These are phyloP conservation scores for Phlyctochytrium bullatum DNA, from an alignment of 192 early-diverging fungal genomes.

Conservation along the genomic window DNA sequence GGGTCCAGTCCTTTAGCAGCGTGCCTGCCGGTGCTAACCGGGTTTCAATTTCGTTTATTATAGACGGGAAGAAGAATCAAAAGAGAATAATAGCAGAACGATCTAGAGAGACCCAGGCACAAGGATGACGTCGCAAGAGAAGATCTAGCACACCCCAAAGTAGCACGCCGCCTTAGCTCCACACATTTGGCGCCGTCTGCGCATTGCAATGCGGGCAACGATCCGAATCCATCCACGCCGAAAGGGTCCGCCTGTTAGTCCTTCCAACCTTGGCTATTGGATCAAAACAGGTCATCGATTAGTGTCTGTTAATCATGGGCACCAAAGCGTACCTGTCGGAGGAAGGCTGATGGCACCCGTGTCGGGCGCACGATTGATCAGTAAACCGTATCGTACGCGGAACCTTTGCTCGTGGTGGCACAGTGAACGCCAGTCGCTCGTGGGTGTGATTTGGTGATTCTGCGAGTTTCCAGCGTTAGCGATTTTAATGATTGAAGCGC, in stretches of 20 bases:
- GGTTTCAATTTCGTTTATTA: too few relatives aligned
- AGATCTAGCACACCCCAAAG: too few relatives aligned
- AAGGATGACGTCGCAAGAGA: too few relatives aligned
- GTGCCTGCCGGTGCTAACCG: too few relatives aligned
- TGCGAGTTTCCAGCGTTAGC: not conserved
- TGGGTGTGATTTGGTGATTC: not conserved
- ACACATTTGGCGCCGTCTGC: not conserved
- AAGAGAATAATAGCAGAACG: too few relatives aligned
- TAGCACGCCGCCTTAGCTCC: too few relatives aligned
- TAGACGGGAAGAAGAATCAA: too few relatives aligned
- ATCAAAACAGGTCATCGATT: too few relatives aligned
- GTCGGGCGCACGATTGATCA: not conserved
- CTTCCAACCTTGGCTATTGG: not conserved
- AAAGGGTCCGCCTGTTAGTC: not conserved
- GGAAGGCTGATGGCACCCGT: not conserved
- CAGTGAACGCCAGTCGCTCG: not conserved
- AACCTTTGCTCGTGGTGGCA: conserved; percentile 1
- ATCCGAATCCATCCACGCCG: conserved; percentile 2
- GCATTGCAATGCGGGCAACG: not conserved
- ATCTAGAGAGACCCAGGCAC: too few relatives aligned
- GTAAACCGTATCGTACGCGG: not conserved
- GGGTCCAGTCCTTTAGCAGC: too few relatives aligned
- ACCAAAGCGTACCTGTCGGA: too few relatives aligned
- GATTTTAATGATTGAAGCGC: not conserved
- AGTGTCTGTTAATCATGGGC: too few relatives aligned